A percentile compares a stretch with the other conserved stretches of the same genome.
Conservation (phyloP, 257 asterid species). For the Nicotiana tabacum region DNA sequence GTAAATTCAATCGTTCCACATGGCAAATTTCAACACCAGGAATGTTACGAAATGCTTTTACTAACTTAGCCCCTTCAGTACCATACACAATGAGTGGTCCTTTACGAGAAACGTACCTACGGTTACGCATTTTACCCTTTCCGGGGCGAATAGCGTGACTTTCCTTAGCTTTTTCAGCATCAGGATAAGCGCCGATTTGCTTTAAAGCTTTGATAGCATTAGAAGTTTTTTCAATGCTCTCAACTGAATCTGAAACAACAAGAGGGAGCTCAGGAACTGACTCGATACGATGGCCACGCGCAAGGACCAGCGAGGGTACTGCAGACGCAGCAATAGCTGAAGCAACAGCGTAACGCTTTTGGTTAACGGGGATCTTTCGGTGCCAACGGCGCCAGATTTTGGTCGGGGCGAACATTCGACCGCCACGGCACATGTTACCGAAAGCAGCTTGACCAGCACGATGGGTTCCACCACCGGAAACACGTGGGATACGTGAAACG, state of each 20-base stretch:
- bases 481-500: conserved; percentile 91
- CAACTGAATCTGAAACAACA: conserved; percentile 59
- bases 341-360: conserved; percentile 67
- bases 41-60: conserved; percentile 74
- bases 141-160: conserved; percentile 64
- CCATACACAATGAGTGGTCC: conserved; percentile 81
- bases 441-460: conserved; percentile 91
- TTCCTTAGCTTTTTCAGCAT: conserved; percentile 74
- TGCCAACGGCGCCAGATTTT: conserved; percentile 82
- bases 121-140: conserved; percentile 76
- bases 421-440: conserved; percentile 97
- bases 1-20: conserved; percentile 58
- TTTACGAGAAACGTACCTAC: conserved; percentile 66
- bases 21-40: conserved; percentile 80
- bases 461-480: conserved; percentile 90
- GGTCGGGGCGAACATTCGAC: conserved; percentile 83
- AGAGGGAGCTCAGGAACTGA: conserved; percentile 72
- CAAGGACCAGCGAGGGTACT: conserved; percentile 61
- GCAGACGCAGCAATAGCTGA: conserved; percentile 79
- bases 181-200: conserved; percentile 63
- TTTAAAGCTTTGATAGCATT: conserved; percentile 54
- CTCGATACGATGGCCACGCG: conserved; percentile 70
- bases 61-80: conserved; percentile 73
- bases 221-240: conserved; percentile 63
- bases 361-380: conserved; percentile 53